Conservation (phyloP, 495 filamentous ascomycete genomes). For the Tuber melanosporum region DNA sequence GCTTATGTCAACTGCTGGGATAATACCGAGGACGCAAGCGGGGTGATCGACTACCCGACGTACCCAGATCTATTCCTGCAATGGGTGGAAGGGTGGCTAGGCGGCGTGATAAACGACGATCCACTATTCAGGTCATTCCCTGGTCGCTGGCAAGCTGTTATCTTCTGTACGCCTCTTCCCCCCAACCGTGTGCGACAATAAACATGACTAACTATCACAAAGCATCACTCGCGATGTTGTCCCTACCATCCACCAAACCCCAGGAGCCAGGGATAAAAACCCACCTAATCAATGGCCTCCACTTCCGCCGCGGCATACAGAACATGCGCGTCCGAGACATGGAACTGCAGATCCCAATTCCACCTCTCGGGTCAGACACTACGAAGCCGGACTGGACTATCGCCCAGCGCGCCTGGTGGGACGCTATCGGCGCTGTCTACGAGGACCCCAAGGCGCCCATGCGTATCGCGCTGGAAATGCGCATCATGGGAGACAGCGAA, state of each 20-base stretch:
- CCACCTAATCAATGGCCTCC: constrained; percentile 48
- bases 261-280: constrained; percentile 44
- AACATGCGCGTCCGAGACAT: constrained; percentile 52
- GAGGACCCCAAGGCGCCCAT: constrained; percentile 45
- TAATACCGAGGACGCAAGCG: constrained; percentile 41
- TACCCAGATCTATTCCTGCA: constrained; percentile 45
- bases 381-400: constrained; percentile 46
- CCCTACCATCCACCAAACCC: constrained; percentile 45
- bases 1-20: constrained; percentile 51
- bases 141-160: constrained; percentile 47
- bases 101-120: constrained; percentile 43
- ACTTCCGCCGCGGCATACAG: constrained; percentile 52
- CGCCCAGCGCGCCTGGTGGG: constrained; percentile 52
- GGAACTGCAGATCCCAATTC: constrained; percentile 50
- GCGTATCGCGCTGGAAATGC: constrained; percentile 51
- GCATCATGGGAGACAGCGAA: constrained; percentile 50
- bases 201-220: not conserved
- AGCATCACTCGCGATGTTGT: constrained; percentile 45
- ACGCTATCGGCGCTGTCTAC: constrained; percentile 49
- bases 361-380: constrained; percentile 39
- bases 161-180: constrained; percentile 35
- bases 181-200: not conserved
- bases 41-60: constrained; percentile 45
- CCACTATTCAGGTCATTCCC: constrained; percentile 46
- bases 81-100: constrained; percentile 49